Conservation (phyloP, 1,139 yeast species). For the Nakaseomyces nivariensis region DNA sequence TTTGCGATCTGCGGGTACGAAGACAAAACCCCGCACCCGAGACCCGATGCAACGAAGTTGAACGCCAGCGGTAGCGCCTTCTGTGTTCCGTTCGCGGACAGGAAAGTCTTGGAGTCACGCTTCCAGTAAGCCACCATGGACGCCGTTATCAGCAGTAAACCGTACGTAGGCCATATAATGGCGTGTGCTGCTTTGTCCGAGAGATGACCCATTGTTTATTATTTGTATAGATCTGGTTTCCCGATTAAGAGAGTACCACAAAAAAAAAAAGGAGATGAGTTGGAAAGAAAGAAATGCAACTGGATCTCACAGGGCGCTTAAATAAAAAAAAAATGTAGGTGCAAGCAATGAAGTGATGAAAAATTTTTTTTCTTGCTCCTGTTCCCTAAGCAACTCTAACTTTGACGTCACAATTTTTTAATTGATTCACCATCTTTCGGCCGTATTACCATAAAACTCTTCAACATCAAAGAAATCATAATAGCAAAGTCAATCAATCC, state of each 20-base stretch:
- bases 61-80: conserved; percentile 71
- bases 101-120: conserved; percentile 41
- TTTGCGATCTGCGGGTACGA: conserved; percentile 85
- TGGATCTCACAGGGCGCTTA: background rate
- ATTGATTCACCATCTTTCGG: too few relatives aligned
- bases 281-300: too few relatives aligned
- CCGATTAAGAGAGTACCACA: too few relatives aligned
- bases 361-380: background rate
- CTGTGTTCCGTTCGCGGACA: conserved; percentile 74
- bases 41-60: conserved; percentile 83
- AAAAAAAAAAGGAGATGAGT: too few relatives aligned
- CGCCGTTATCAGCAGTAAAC: conserved; percentile 52
- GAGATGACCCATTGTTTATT: conserved; percentile 11
- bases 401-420: too few relatives aligned
- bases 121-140: conserved; percentile 47
- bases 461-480: too few relatives aligned
- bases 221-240: too few relatives aligned
- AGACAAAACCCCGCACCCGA: conserved; percentile 85
- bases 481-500: too few relatives aligned
- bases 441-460: too few relatives aligned
- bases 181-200: conserved; percentile 57
- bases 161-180: conserved; percentile 66
- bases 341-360: background rate
- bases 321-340: background rate
- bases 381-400: too few relatives aligned